Percentiles rank a stretch among this genome's conserved stretches.
phyloP scores from a whole-genome alignment of 352 stramenopile species.

The Phytophthora cactorum region DNA sequence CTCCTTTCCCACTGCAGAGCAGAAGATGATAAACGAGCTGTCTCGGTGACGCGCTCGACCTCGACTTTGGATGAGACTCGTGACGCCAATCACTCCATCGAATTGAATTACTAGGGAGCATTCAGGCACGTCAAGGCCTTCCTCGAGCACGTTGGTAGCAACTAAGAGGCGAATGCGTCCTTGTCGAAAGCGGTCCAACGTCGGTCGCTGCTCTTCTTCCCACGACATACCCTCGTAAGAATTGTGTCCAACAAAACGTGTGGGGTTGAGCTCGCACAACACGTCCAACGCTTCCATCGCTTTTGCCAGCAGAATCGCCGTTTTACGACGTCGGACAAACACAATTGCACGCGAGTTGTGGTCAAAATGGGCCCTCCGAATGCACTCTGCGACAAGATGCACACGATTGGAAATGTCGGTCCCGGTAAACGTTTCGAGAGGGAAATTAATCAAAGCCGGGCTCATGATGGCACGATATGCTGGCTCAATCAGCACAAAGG shows the following conservation, averaged over 20 bases:
- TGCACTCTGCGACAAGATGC: slow-evolving; percentile 52
- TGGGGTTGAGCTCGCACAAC: slow-evolving; percentile 68
- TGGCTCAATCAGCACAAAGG: slow-evolving; percentile 39
- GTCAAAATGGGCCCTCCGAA: slow-evolving; percentile 51
- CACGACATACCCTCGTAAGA: slow-evolving; percentile 84
- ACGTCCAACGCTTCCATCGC: slow-evolving; percentile 66
- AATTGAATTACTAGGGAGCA: slow-evolving; percentile 85
- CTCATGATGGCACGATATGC: slow-evolving; percentile 44
- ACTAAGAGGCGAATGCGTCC: slow-evolving; percentile 74
- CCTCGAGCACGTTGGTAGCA: slow-evolving; percentile 82
- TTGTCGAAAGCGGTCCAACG: slow-evolving; percentile 69
- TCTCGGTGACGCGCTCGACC: slow-evolving; percentile 63
- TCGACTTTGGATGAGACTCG: slow-evolving; percentile 81
- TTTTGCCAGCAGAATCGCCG: slow-evolving; percentile 69
- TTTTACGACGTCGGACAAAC: slow-evolving; percentile 75
- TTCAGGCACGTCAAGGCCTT: slow-evolving; percentile 79
- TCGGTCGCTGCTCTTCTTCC: slow-evolving; percentile 81
- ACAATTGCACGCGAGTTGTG: slow-evolving; percentile 76
- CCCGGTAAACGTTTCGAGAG: slow-evolving; percentile 30
- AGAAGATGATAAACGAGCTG: slow-evolving; percentile 78
- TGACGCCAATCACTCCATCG: slow-evolving; percentile 71
- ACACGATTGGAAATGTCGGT: slow-evolving; percentile 66
- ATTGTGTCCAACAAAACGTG: slow-evolving; percentile 80
- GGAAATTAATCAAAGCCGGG: slow-evolving; percentile 34
- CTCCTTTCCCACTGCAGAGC: slow-evolving; percentile 43